Base-by-base conservation (phyloP, 1,284 basidiomycete genomes). In the Inonotus obliquus region DNA sequence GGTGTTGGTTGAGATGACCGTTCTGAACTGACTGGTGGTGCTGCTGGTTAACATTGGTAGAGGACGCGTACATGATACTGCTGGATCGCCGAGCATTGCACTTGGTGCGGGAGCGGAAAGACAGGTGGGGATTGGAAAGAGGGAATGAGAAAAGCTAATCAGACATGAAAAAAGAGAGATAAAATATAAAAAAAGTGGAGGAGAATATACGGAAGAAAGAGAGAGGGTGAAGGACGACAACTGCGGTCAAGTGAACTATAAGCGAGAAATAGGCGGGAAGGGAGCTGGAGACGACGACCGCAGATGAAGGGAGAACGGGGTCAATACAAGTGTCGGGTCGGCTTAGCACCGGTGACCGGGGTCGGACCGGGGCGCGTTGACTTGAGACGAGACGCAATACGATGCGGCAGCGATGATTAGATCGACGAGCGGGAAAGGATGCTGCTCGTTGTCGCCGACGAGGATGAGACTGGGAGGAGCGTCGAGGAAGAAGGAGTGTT, bases 41-140 rank as follows among this genome's bases (percentile, higher is more conserved):
- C 27, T 35, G 37, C 74, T 78, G 80, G 66, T 74, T 72, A 77
- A 77, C 79, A 83, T 83, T 79, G 76, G 76, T 72, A 73, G 76
- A 67, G 73, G 76, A 74, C 75, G 76, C 75, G 79, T 82, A 84
- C 86, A 87, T 87, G 82, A 79, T 79, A 83, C 79, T 59, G 64
- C 64, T 38, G 51, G 51, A 62, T 62, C 41, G 77, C 70, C 75
- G 79, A 70, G 80, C 81, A 83, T 81, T 77, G 78, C 76, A 78
- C 79, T 74, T 64, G 65, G 70, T 38, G 32, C 47, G 53, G 57
- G 49, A 57, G 55, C 57, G 45, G 54, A 56, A 57, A 51, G 60
- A 38, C 58, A 56, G 57, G 45, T 39, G 38, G 58, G 67, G 67
- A 66, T 64, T 27, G 38, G 67, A 66, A 68, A 68, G 39, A 49